phyloP scores from a whole-genome alignment of 176 grass and related monocot species.

The Triticum urartu region DNA sequence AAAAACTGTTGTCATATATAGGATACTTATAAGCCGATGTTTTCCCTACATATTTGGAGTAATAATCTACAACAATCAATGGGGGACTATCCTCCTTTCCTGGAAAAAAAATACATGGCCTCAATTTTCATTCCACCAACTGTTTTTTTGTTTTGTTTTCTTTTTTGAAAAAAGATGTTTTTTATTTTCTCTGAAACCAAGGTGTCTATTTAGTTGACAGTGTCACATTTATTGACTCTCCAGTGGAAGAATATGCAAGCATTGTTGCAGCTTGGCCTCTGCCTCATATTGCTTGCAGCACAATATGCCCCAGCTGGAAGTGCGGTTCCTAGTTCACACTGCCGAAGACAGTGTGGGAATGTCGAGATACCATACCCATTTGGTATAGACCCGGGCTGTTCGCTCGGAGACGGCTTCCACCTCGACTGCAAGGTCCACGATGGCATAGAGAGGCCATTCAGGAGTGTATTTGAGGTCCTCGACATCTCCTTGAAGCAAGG shows the following conservation, averaged over 20 bases:
- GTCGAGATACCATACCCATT: slow-evolving; percentile 47
- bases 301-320: background rate
- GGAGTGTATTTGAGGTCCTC: background rate
- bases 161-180: background rate
- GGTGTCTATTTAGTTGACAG: background rate
- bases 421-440: background rate
- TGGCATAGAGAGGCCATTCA: background rate
- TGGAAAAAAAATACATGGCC: background rate
- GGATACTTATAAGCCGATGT: too few relatives aligned
- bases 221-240: background rate
- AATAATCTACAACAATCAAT: too few relatives aligned
- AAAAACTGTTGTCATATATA: too few relatives aligned
- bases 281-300: background rate
- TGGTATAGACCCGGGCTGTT: slow-evolving; percentile 41
- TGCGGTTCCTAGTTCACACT: slow-evolving; percentile 4
- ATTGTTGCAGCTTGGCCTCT: background rate
- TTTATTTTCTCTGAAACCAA: background rate
- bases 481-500: background rate
- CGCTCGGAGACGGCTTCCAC: background rate
- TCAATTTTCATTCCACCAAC: background rate
- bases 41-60: background rate
- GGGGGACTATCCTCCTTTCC: too few relatives aligned
- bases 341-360: slow-evolving; percentile 22
- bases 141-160: too few relatives aligned
- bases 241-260: background rate